A percentile compares a stretch with the other conserved stretches of the same genome.
These are phyloP conservation scores for Yamadazyma spencermartinsiae DNA, from an alignment of 1,139 yeast species.

Conservation along the genomic window DNA sequence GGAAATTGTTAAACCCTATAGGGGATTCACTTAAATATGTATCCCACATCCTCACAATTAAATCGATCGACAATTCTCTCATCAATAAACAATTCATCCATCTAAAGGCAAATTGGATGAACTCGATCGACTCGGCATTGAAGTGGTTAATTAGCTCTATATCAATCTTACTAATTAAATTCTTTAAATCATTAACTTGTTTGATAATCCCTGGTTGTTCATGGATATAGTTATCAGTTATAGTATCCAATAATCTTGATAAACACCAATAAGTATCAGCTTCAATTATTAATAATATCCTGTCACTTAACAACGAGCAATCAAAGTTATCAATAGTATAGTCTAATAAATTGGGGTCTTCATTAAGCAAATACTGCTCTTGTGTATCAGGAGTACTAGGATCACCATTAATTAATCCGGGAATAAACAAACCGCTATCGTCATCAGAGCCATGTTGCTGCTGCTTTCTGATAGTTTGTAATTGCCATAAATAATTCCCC, in stretches of 20 bases:
- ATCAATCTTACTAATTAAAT: constrained; percentile 80
- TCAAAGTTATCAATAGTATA: constrained; percentile 50
- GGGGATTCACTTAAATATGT: constrained; percentile 89
- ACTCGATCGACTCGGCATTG: constrained; percentile 79
- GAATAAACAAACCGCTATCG: constrained; percentile 30
- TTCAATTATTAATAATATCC: constrained; percentile 53
- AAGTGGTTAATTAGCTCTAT: constrained; percentile 70
- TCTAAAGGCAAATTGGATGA: constrained; percentile 90
- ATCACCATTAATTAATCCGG: constrained; percentile 34
- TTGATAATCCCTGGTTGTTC: constrained; percentile 97
- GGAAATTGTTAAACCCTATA: constrained; percentile 88
- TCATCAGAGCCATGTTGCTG: constrained; percentile 22
- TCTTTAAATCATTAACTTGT: constrained; percentile 80
- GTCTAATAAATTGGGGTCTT: constrained; percentile 25
- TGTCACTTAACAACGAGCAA: constrained; percentile 60
- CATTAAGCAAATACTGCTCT: constrained; percentile 26
- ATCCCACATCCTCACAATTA: constrained; percentile 96
- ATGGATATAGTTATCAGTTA: constrained; percentile 94
- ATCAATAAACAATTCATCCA: constrained; percentile 98
- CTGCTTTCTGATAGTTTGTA: constrained; percentile 27
- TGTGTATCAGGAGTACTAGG: constrained; percentile 4
- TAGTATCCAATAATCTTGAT: constrained; percentile 84
- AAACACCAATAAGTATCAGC: constrained; percentile 98
- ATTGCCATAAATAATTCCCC: constrained; percentile 61
- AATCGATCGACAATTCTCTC: constrained; percentile 81